Conservation (phyloP, 192 early-diverging fungal species). For the Backusella mclennaniae region DNA sequence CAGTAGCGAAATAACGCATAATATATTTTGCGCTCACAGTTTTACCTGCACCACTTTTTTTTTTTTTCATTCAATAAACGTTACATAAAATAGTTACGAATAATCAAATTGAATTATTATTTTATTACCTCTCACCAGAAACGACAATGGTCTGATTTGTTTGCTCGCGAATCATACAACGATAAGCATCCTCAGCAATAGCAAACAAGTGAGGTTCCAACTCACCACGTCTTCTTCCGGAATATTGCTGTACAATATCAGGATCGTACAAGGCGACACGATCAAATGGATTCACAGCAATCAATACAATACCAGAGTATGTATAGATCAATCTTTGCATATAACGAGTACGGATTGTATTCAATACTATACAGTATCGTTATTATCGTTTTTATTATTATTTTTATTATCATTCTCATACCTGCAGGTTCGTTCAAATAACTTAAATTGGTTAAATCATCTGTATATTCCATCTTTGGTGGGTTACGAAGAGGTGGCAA, state of each 20-base stretch:
- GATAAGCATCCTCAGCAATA: slow-evolving; percentile 97
- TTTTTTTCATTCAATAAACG: neutral
- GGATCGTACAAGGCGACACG: slow-evolving; percentile 87
- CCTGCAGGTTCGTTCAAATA: slow-evolving; percentile 92
- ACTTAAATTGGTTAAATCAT: slow-evolving; percentile 92
- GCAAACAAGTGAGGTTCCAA: slow-evolving; percentile 98
- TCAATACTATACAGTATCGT: slow-evolving; percentile 64
- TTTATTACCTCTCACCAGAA: slow-evolving; percentile 79
- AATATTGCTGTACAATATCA: slow-evolving; percentile 90
- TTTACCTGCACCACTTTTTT: slow-evolving; percentile 87
- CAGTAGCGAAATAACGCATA: slow-evolving; percentile 95
- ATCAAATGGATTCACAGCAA: slow-evolving; percentile 96
- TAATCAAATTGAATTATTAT: too few species aligned
- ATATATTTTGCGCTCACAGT: slow-evolving; percentile 96
- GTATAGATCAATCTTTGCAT: slow-evolving; percentile 95
- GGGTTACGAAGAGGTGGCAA: slow-evolving; percentile 95
- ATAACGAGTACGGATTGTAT: slow-evolving; percentile 91
- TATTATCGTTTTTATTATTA: neutral
- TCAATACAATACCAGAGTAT: slow-evolving; percentile 97
- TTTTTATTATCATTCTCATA: slow-evolving; percentile 15
- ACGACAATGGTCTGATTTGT: slow-evolving; percentile 98
- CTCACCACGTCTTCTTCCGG: slow-evolving; percentile 90
- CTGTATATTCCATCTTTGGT: slow-evolving; percentile 81
- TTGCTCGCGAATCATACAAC: slow-evolving; percentile 89
- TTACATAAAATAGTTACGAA: too few species aligned